These are phyloP conservation scores for Penicillium psychrofluorescens DNA, from an alignment of 495 filamentous ascomycete genomes.

Conservation along the genomic window DNA sequence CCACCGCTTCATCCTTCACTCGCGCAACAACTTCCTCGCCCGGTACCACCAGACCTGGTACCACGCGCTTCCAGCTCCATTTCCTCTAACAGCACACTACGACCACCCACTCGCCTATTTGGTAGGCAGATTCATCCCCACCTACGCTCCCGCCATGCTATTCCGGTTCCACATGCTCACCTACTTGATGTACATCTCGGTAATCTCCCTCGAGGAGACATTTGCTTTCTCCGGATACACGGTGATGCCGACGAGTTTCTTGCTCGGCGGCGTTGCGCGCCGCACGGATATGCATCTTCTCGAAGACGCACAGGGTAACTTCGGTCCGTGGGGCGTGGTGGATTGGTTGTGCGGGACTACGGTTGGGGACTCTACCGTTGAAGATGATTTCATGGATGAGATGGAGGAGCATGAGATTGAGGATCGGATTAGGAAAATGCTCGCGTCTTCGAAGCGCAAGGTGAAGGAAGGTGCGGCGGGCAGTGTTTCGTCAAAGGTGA, in stretches of 20 bases:
- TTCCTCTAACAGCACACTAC: conserved; percentile 61
- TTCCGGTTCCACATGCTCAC: conserved; percentile 73
- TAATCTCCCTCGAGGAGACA: conserved; percentile 70
- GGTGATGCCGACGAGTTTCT: conserved; percentile 59
- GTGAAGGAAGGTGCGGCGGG: conserved; percentile 10
- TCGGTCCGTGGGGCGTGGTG: conserved; percentile 65
- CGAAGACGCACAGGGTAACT: conserved; percentile 60
- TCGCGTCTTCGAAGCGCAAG: conserved; percentile 21
- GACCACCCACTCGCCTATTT: conserved; percentile 77
- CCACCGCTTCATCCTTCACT: conserved; percentile 67
- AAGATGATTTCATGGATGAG: conserved; percentile 24
- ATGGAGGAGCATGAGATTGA: conserved; percentile 16
- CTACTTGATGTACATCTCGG: conserved; percentile 59
- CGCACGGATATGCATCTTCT: conserved; percentile 63
- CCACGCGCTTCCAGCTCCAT: conserved; percentile 56
- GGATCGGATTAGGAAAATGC: conserved; percentile 14
- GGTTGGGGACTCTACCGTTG: conserved; percentile 42
- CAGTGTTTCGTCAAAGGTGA: neutral
- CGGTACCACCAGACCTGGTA: conserved; percentile 56
- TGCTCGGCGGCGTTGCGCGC: conserved; percentile 67
- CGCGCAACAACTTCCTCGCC: conserved; percentile 22
- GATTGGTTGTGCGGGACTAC: conserved; percentile 73
- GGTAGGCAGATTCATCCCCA: conserved; percentile 60
- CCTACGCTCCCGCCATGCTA: conserved; percentile 59
- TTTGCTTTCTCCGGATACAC: conserved; percentile 73